Evolutionary conservation across 352 stramenopile species (phyloP), one percentile per base, ranked within the genome.

Genomic region (Pythium vanterpoolii): DNA sequence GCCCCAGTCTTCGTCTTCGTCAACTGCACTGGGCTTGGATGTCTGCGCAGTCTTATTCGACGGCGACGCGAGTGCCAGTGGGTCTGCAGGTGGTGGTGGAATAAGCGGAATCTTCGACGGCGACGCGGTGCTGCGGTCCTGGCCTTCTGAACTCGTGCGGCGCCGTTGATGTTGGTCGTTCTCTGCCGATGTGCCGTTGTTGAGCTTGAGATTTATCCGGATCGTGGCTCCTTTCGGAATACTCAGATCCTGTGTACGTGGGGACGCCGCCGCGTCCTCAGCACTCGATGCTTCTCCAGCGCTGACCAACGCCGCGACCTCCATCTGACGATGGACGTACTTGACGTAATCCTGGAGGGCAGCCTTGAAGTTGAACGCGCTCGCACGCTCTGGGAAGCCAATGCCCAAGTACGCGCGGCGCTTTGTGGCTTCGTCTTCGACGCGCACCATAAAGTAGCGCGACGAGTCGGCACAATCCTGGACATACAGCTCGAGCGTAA

Each of bases 401-500:
- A 93, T 73, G 45, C 86, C 86, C 6, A 95, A 64, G 53, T 90
- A 95, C 42, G 83, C 86, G 49, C 79, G 77, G 27, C 83, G 83
- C 33, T 80, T 76, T 19, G 74, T 91, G 36, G 71, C 56, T 52
- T 89, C 80, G 63, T 95, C 86, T 55, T 92, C 84, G 50, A 93
- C 77, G 52, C 86, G 86, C 18, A 95, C 30, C 79, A 95, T 92
- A 33, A 95, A 95, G 67, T 95, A 95, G 27, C 86, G 82, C 48
- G 86, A 95, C 50, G 86, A 93, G 62, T 95, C 86, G 46, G 88
- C 82, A 45, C 83, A 95, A 62, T 95, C 84, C 44, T 93, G 86
- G 18, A 95, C 76, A 62, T 90, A 93, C 40, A 86, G 69, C 34
- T 89, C 79, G 26, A 95, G 71, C 31, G 68, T 14, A 26, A 86